Evolutionary conservation across 139 green algal species (phyloP).

Genomic region (Micractinium conductrix): DNA sequence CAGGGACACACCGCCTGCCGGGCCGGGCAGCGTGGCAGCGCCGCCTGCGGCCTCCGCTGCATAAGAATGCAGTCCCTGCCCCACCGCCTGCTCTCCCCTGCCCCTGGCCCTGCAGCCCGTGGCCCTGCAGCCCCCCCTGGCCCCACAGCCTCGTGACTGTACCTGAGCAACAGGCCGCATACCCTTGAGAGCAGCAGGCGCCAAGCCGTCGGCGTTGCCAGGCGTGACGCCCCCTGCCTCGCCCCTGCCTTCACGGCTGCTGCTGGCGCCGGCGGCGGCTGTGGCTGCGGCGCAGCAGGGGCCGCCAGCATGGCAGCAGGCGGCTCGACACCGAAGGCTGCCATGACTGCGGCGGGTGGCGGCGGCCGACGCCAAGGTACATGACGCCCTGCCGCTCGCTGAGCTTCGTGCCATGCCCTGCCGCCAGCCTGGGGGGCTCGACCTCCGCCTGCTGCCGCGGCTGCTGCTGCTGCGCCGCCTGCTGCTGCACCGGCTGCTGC

Average conservation of each 20-base stretch:
- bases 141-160: no score
- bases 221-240: no score
- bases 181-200: not conserved
- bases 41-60: not conserved
- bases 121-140: no score
- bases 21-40: not conserved
- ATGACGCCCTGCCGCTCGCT: not conserved
- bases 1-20: not conserved
- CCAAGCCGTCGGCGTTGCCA: not conserved
- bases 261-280: no score
- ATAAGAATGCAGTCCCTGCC: not conserved
- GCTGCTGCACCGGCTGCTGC: not conserved
- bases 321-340: conserved; percentile 4
- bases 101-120: not conserved
- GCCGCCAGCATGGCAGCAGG: no score
- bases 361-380: not conserved
- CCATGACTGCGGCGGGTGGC: not conserved
- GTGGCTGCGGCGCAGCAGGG: no score
- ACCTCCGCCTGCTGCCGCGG: not conserved
- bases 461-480: not conserved
- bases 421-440: not conserved
- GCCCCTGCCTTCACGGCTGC: no score
- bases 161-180: no score
- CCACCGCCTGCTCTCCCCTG: not conserved
- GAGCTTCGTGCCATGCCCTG: not conserved